phyloP scores from a whole-genome alignment of 805 yeast genomes.

The Yarrowia sp. region DNA sequence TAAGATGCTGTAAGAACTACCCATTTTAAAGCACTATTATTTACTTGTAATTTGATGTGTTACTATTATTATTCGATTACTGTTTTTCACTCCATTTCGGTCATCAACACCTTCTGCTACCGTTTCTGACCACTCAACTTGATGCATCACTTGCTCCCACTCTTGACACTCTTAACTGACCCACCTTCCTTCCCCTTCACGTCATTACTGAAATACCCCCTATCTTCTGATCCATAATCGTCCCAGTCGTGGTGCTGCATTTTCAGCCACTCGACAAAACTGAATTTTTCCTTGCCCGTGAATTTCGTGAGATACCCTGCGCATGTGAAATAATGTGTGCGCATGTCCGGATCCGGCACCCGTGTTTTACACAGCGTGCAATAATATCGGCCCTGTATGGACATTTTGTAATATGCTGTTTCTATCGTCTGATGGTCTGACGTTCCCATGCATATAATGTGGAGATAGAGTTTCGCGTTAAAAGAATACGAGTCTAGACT shows the following conservation, averaged over 20 bases:
- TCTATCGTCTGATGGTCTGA: background rate
- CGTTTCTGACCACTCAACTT: no score
- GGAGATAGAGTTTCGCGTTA: no score
- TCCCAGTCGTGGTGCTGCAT: background rate
- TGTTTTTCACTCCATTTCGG: no score
- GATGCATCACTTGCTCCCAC: no score
- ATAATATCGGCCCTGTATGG: background rate
- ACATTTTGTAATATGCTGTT: background rate
- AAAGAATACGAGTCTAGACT: no score
- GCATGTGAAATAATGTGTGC: background rate
- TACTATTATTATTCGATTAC: no score
- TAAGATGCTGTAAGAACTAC: no score
- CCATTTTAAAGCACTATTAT: no score
- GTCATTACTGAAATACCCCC: background rate
- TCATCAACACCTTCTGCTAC: no score
- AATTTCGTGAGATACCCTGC: background rate
- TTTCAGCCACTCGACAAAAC: background rate
- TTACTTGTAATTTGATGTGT: no score
- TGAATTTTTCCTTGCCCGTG: background rate
- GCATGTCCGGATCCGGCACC: background rate
- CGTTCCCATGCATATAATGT: no score
- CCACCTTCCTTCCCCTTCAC: background rate
- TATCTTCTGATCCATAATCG: background rate
- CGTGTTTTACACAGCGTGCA: constrained; percentile 1
- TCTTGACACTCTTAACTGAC: no score